These are phyloP conservation scores for Pholiota conissans DNA, from an alignment of 768 basidiomycete species.

Conservation along the genomic window DNA sequence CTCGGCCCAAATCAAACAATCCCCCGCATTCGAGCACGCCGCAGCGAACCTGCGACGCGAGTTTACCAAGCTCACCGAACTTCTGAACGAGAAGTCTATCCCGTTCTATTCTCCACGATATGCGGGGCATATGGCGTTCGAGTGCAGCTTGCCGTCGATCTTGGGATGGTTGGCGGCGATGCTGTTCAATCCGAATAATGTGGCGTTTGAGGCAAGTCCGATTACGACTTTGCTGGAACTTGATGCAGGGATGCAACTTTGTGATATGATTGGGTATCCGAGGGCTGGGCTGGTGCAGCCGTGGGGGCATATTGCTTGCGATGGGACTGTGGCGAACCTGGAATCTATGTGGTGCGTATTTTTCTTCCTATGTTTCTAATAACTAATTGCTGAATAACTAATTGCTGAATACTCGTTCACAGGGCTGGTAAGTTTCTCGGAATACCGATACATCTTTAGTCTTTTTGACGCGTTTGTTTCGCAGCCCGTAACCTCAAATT, in stretches of 20 bases:
- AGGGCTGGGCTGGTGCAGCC: slow-evolving; percentile 13
- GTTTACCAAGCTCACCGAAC: neutral
- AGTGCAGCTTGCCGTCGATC: slow-evolving; percentile 15
- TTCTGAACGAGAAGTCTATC: slow-evolving; percentile 1
- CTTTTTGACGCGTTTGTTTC: neutral
- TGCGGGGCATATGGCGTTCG: slow-evolving; percentile 15
- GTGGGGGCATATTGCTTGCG: slow-evolving; percentile 47
- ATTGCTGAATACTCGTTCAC: neutral
- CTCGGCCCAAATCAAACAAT: neutral
- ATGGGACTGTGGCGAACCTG: slow-evolving; percentile 45
- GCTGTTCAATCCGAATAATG: slow-evolving; percentile 35
- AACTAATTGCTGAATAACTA: too few relatives aligned
- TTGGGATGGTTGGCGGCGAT: slow-evolving; percentile 16
- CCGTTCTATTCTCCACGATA: slow-evolving; percentile 20
- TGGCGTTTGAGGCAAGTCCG: slow-evolving; percentile 39
- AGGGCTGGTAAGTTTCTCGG: slow-evolving; percentile 11
- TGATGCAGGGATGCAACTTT: slow-evolving; percentile 38
- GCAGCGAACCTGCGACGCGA: neutral
- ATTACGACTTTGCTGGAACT: slow-evolving; percentile 37
- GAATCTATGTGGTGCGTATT: slow-evolving; percentile 41
- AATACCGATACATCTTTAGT: neutral
- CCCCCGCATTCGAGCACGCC: neutral
- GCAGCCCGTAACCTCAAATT: slow-evolving; percentile 50
- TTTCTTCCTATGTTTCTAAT: neutral
- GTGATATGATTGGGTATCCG: slow-evolving; percentile 38